Evolutionary conservation across 1,139 yeast genomes (phyloP).

Genomic region (Suhomyces wounanorum): DNA sequence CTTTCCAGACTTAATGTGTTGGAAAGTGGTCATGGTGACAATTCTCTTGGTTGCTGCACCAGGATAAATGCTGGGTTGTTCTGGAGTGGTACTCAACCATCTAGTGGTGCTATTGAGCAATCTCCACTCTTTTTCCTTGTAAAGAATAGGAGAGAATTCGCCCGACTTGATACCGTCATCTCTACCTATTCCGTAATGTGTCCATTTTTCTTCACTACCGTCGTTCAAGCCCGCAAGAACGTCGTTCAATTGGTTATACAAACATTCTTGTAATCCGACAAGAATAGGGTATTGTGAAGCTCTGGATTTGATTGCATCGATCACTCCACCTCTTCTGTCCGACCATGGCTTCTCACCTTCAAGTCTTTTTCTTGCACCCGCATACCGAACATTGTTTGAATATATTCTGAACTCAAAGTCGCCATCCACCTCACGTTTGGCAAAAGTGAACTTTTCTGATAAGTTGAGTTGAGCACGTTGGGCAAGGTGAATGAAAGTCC

Average conservation of each 20-base stretch:
- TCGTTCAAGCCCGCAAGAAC: constrained; percentile 22
- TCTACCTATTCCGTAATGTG: constrained; percentile 51
- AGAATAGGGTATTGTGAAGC: constrained; percentile 24
- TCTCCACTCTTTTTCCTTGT: constrained; percentile 32
- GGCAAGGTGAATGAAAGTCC: constrained; percentile 7
- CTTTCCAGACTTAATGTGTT: constrained; percentile 25
- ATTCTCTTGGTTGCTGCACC: constrained; percentile 48
- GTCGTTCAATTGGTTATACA: constrained; percentile 32
- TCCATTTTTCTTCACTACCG: constrained; percentile 26
- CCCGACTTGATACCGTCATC: constrained; percentile 48
- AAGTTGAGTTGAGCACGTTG: background rate
- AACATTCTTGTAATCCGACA: constrained; percentile 35
- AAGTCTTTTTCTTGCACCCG: constrained; percentile 20
- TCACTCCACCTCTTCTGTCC: constrained; percentile 26
- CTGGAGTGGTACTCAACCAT: constrained; percentile 48
- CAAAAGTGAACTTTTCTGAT: background rate
- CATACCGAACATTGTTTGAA: constrained; percentile 32
- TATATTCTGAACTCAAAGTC: constrained; percentile 22
- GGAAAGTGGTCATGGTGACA: constrained; percentile 40
- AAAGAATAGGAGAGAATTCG: constrained; percentile 49
- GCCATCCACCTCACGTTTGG: constrained; percentile 5
- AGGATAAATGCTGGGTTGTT: constrained; percentile 41
- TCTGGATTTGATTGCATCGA: constrained; percentile 20
- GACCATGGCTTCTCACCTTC: constrained; percentile 32
- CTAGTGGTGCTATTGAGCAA: constrained; percentile 37